Base-by-base conservation (phyloP, 208 protist genomes). In the Leishmania arabica region DNA sequence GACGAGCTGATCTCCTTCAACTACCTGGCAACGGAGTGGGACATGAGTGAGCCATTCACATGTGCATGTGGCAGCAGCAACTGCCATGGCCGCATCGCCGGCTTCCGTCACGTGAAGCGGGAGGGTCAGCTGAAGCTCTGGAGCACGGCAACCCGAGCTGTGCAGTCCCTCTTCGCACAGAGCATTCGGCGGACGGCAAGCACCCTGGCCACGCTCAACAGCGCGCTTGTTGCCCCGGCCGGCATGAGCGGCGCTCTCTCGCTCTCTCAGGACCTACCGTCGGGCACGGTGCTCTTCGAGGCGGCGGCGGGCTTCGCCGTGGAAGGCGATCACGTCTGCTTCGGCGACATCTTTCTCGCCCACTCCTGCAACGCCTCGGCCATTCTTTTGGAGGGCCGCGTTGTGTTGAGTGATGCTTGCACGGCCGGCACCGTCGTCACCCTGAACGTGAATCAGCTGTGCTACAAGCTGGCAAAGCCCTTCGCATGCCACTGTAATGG, bases 1-100 rank as follows among this genome's bases (percentile, higher is more conserved):
- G 93, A 87, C 24, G 92, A 93, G 51, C 78, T 96, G 62, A 74
- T 96, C 53, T 91, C 90, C 78, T 96, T 95, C 88, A 96, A 97
- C 87, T 97, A 97, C 84, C 87, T 96, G 27, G 91, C 91, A 66
- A 95, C 95, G 65, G 95, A 97, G 91, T 97, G 92, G 92, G 90
- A 95, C 80, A 96, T 97, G 93, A 88, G 90, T 49, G 83, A 81
- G 77, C 92, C 95, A 8, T 97, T 97, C 85, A 75, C 51, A 7
- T 97, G 95, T 65, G 81, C 68, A 19, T 97, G 95, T 80, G 91
- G 91, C 80, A 85, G 72, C 78, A 66, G 75, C 42, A 51, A 74
- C 17, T 97, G 93, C 85, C 86, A 86, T 83, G 83, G 86, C 68
- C 78, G 85, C 65, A 95, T 97, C 65, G 84, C 85, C 65, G 93